Evolutionary conservation across 2,329 filamentous ascomycete species (phyloP).

Genomic region (Hirsutella minnesotensis): DNA sequence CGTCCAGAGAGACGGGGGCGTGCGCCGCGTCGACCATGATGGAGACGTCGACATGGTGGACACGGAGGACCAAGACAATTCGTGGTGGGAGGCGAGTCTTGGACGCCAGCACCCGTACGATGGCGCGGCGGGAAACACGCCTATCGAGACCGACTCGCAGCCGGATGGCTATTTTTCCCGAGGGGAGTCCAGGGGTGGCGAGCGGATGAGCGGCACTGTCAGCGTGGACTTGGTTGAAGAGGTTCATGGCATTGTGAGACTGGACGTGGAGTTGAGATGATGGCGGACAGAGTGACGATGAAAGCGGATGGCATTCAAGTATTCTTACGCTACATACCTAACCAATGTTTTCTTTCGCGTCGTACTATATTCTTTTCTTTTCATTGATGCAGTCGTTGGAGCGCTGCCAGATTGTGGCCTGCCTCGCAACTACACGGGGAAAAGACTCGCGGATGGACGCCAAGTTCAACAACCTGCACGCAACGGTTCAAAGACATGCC

Average conservation of each 20-base stretch:
- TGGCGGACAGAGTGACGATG: neutral
- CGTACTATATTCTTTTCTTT: too few relatives aligned
- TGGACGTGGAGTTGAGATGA: conserved; percentile 24
- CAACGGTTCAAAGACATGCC: too few relatives aligned
- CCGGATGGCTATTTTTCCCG: conserved; percentile 4
- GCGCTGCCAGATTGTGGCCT: too few relatives aligned
- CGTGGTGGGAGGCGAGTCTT: neutral
- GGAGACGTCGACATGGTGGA: conserved; percentile 18
- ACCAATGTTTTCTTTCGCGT: too few relatives aligned
- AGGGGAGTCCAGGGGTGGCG: neutral
- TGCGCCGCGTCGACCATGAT: conserved; percentile 18
- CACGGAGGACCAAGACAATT: neutral
- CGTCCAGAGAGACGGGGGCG: conserved; percentile 19
- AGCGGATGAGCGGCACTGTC: conserved; percentile 11
- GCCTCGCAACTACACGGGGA: too few relatives aligned
- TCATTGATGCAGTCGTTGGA: too few relatives aligned
- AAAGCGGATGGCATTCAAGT: too few relatives aligned
- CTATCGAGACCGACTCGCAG: conserved; percentile 3
- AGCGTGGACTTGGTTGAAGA: conserved; percentile 22
- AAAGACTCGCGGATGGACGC: too few relatives aligned
- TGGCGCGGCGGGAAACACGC: conserved; percentile 4
- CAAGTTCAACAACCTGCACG: too few relatives aligned
- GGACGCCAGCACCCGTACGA: conserved; percentile 6
- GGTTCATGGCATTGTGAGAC: conserved; percentile 21
- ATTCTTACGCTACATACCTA: too few relatives aligned